Conservation (phyloP, 2,329 filamentous ascomycete species). For the Ophiosphaerella herpotricha region DNA sequence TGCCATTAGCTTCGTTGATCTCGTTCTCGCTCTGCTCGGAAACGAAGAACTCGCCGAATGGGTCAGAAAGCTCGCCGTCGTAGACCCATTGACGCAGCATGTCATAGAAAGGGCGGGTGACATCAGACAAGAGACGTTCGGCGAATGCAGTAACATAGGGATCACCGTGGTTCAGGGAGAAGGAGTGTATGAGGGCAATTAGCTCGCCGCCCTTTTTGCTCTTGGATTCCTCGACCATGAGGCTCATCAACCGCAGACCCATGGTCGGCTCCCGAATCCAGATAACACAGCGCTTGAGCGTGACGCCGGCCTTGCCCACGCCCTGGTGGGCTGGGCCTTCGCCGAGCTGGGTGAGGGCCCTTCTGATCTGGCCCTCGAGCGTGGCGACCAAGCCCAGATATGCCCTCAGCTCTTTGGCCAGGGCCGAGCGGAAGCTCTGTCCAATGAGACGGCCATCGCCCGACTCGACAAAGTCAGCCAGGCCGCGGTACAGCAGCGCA, state of each 20-base stretch:
- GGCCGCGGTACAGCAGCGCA: slow-evolving; percentile 82
- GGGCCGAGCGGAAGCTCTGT: slow-evolving; percentile 87
- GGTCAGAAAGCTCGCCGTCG: slow-evolving; percentile 95
- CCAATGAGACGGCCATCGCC: slow-evolving; percentile 82
- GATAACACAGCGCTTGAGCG: slow-evolving; percentile 90
- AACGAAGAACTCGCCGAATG: slow-evolving; percentile 94
- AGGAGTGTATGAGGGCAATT: slow-evolving; percentile 90
- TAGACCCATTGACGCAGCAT: slow-evolving; percentile 98
- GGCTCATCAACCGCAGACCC: slow-evolving; percentile 87
- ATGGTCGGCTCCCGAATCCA: slow-evolving; percentile 98
- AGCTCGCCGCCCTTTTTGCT: slow-evolving; percentile 85
- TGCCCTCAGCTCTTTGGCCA: slow-evolving; percentile 81
- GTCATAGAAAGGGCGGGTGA: slow-evolving; percentile 94
- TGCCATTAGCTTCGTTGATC: slow-evolving; percentile 46
- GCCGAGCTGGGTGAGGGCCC: slow-evolving; percentile 76
- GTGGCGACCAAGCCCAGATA: slow-evolving; percentile 92
- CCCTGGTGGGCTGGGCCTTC: slow-evolving; percentile 69
- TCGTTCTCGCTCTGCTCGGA: slow-evolving; percentile 71
- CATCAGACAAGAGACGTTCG: slow-evolving; percentile 81
- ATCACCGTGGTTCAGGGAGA: slow-evolving; percentile 92
- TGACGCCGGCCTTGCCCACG: slow-evolving; percentile 86
- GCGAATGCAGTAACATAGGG: slow-evolving; percentile 93
- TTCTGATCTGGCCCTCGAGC: slow-evolving; percentile 86
- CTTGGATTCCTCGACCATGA: slow-evolving; percentile 90
- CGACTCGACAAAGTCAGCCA: slow-evolving; percentile 81